Base-by-base conservation (phyloP, 2,329 filamentous ascomycete genomes). In the Claviceps sp. region DNA sequence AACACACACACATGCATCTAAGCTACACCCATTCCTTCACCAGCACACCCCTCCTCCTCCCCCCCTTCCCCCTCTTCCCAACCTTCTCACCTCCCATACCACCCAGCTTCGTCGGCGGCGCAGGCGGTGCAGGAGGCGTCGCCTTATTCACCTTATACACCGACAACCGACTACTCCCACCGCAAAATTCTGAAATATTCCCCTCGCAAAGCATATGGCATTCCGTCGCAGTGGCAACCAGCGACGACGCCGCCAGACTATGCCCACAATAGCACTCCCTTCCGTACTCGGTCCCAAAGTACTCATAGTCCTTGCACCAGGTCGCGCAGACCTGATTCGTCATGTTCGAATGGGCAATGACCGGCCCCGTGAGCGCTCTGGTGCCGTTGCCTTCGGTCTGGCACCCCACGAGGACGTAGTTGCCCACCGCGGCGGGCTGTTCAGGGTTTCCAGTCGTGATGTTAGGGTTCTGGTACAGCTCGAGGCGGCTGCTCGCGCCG, bases 161-260 rank as follows among this genome's bases (percentile, higher is more conserved):
- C 5, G 61, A 64, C 56, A 74, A 54, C 53, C 70, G 60, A 53
- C 66, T 65, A 2, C 65, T 62, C 6, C 63, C 68, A 20, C 72
- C 72, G 51, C 72, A 74, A 51, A 62, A 67, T 60, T 72, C 61
- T 1, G 50, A 46, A 13, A 52, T 56, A 49, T 65, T 66, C 1
- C 71, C 71, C 2, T 61, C 62, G 57, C 71, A 74, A 18, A 63
- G 55, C 67, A 74, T 72, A 5, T 52, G 58, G 58, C 71, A 74
- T 24, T 73, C 69, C 2, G 52, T 54, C 24, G 52, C 57, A 2
- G 62, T 54, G 4, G 61, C 66, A 49, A 58, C 58, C 1, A 59
- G 53, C n/a, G 65, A 65, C 5, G 56, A 59, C n/a, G 53, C 46
- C 4, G 53, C 59, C 22, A 70, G 55, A 6, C 52, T 50, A 47